A percentile compares a stretch with the other conserved stretches of the same genome.
These are phyloP conservation scores for Madurella mycetomatis DNA, from an alignment of 2,329 filamentous ascomycete species.

Conservation along the genomic window DNA sequence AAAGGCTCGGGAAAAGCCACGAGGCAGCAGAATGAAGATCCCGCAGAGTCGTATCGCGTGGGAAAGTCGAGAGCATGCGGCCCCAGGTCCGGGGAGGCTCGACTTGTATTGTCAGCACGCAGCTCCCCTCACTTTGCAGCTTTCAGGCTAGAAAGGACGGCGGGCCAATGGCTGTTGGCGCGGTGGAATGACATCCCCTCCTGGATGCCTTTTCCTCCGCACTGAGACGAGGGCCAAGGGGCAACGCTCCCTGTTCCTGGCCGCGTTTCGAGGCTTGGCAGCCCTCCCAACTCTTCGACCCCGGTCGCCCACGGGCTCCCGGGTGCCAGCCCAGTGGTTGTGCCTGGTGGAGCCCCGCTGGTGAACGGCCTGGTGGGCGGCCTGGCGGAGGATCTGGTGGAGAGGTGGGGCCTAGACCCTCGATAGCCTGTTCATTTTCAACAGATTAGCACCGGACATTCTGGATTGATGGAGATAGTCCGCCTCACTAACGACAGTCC, in stretches of 20 bases:
- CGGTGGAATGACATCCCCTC: neutral
- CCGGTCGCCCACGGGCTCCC: neutral
- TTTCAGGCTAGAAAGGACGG: neutral
- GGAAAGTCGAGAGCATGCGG: neutral
- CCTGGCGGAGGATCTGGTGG: too few species aligned
- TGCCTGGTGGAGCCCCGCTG: neutral
- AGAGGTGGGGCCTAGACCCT: too few species aligned
- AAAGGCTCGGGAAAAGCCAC: conserved; percentile 1
- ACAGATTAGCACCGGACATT: too few species aligned
- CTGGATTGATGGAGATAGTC: too few species aligned
- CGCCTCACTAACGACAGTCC: too few species aligned
- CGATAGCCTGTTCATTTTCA: too few species aligned
- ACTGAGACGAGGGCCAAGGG: neutral
- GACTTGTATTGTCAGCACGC: neutral
- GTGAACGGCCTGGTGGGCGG: neutral
- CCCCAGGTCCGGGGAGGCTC: neutral
- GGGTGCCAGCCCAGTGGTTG: conserved; percentile 5
- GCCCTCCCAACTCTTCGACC: neutral
- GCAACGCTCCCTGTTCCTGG: neutral
- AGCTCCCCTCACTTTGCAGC: conserved; percentile 1
- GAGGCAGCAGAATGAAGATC: conserved; percentile 3
- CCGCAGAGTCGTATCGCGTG: neutral
- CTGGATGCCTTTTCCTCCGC: conserved; percentile 2
- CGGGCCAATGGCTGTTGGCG: conserved; percentile 2
- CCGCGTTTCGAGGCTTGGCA: conserved; percentile 1